Evolutionary conservation across 257 asterid genomes (phyloP).

Genomic region (Ajuga chamaepitys): DNA sequence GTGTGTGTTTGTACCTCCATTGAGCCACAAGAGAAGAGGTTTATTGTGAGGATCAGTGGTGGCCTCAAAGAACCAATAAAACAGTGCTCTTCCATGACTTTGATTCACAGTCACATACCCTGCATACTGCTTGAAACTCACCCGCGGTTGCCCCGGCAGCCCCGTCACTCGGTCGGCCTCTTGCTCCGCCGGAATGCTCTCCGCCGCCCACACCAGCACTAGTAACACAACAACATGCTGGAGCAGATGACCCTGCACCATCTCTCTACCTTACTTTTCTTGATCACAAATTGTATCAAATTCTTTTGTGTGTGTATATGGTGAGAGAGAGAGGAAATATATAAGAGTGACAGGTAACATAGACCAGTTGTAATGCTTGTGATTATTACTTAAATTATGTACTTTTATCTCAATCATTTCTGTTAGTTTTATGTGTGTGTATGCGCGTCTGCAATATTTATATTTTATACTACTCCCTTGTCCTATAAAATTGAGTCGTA

Average conservation of each 20-base stretch:
- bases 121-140: conserved; percentile 57
- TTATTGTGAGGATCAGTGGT: conserved; percentile 24
- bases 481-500: no score
- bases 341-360: conserved; percentile 12
- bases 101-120: conserved; percentile 64
- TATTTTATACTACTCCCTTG: no score
- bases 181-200: conserved; percentile 19
- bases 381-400: background rate
- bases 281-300: background rate
- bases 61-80: conserved; percentile 81
- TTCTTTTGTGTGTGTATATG: background rate
- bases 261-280: background rate
- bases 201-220: background rate
- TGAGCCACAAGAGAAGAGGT: conserved; percentile 71
- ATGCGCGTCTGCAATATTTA: no score
- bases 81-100: conserved; percentile 69
- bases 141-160: conserved; percentile 69
- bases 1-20: conserved; percentile 47
- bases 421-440: no score
- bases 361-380: conserved; percentile 7
- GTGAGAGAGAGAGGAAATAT: background rate
- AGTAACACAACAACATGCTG: background rate
- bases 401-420: background rate
- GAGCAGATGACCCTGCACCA: background rate
- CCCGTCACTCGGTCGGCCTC: conserved; percentile 45